phyloP scores from a whole-genome alignment of 345 rosid genomes.

The Lepidium africanum region DNA sequence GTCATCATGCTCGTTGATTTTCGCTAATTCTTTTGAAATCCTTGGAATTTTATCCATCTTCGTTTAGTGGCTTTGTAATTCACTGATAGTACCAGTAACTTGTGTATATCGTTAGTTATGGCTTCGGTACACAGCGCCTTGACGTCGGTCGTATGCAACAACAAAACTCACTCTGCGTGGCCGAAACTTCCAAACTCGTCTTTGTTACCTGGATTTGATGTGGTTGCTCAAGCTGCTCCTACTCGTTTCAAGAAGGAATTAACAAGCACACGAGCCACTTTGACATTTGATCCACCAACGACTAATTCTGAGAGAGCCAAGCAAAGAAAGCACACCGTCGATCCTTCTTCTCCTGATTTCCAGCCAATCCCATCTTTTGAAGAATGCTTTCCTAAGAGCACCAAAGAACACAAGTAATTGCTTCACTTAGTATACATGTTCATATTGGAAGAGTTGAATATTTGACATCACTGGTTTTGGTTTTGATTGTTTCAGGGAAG shows the following conservation, averaged over 20 bases:
- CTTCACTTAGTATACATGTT: neutral
- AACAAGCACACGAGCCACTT: slow-evolving; percentile 45
- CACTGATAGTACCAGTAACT: neutral
- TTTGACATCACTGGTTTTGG: neutral
- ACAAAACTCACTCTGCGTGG: slow-evolving; percentile 38
- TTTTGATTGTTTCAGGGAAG: slow-evolving; percentile 45
- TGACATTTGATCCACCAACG: slow-evolving; percentile 72
- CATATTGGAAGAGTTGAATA: neutral
- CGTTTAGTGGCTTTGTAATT: neutral
- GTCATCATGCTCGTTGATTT: too few relatives aligned
- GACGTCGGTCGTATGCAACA: slow-evolving; percentile 48
- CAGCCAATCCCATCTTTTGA: slow-evolving; percentile 82
- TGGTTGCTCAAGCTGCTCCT: slow-evolving; percentile 36
- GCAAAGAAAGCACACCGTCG: slow-evolving; percentile 64
- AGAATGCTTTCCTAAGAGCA: slow-evolving; percentile 87
- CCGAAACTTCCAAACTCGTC: slow-evolving; percentile 42
- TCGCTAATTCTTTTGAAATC: too few relatives aligned
- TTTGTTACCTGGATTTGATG: slow-evolving; percentile 57
- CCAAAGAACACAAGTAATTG: slow-evolving; percentile 63
- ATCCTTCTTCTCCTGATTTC: slow-evolving; percentile 93
- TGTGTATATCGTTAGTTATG: slow-evolving; percentile 32
- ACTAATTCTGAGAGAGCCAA: slow-evolving; percentile 42
- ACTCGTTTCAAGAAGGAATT: slow-evolving; percentile 40
- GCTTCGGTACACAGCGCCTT: slow-evolving; percentile 57
- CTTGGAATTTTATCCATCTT: neutral